Evolutionary conservation across 2,329 filamentous ascomycete species (phyloP).

Genomic region (Aciculosporium take): DNA sequence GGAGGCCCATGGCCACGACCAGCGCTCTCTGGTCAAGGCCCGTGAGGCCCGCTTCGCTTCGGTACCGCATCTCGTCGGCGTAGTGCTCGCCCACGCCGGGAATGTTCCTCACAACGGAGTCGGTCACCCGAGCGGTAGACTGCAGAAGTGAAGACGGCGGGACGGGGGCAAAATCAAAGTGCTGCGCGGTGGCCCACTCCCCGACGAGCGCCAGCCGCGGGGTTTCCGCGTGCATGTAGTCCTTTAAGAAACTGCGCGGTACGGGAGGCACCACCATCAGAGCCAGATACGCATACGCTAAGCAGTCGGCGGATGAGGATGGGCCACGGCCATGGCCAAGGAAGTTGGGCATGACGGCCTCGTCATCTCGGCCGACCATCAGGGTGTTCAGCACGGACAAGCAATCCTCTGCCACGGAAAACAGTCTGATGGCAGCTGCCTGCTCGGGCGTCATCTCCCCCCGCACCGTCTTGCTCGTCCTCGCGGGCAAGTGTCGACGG

Average conservation of each 20-base stretch:
- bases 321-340: conserved; percentile 13
- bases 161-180: conserved; percentile 12
- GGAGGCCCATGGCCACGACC: conserved; percentile 18
- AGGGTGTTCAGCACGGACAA: conserved; percentile 56
- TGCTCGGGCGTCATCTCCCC: conserved; percentile 56
- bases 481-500: conserved; percentile 22
- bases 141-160: conserved; percentile 9
- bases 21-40: conserved; percentile 20
- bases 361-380: conserved; percentile 12
- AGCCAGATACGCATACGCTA: conserved; percentile 66
- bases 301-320: conserved; percentile 52
- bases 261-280: conserved; percentile 47
- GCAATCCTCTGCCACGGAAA: conserved; percentile 55
- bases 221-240: conserved; percentile 23
- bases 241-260: conserved; percentile 26
- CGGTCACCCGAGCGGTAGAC: conserved; percentile 18
- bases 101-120: conserved; percentile 21
- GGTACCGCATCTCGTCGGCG: conserved; percentile 22
- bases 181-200: conserved; percentile 7
- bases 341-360: conserved; percentile 18
- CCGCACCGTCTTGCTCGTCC: conserved; percentile 41
- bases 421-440: conserved; percentile 59
- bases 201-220: conserved; percentile 20
- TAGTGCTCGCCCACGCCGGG: conserved; percentile 24
- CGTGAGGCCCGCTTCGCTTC: conserved; percentile 18